Percentiles rank a stretch among this genome's conserved stretches.
Evolutionary conservation across 2,329 filamentous ascomycete species (phyloP).

Genomic region (Fusarium udum): DNA sequence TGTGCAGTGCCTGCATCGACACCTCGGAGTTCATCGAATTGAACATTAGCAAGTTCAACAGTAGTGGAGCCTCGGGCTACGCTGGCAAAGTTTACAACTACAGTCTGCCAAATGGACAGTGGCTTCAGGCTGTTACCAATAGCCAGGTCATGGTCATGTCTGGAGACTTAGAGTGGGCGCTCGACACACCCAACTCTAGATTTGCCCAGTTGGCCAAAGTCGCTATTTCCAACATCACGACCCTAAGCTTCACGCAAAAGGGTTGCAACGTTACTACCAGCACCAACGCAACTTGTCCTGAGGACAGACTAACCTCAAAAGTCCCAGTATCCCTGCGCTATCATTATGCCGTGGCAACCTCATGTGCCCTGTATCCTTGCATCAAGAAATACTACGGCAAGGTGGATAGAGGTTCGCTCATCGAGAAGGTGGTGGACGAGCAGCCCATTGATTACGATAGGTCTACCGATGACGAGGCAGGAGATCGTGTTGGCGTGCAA

Average conservation of each 20-base stretch:
- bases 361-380: constrained; percentile 3
- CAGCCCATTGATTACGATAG: not conserved
- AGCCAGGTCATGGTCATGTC: not conserved
- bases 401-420: not conserved
- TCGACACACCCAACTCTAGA: not conserved
- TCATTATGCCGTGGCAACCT: not conserved
- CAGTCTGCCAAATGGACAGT: not conserved
- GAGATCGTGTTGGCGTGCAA: not conserved
- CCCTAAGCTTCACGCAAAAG: not conserved
- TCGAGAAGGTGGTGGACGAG: not conserved
- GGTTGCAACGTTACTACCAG: not conserved
- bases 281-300: not conserved
- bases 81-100: not conserved
- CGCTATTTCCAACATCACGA: not conserved
- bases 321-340: not conserved
- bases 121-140: rapidly evolving
- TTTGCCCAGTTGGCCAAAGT: not conserved
- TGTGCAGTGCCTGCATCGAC: constrained; percentile 5
- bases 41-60: rapidly evolving
- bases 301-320: not conserved
- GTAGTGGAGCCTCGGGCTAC: rapidly evolving
- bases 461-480: not conserved
- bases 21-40: not conserved
- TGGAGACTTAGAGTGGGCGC: not conserved
- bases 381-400: constrained; percentile 4